Evolutionary conservation across 2,329 filamentous ascomycete species (phyloP).

Genomic region (Tolypocladium tundrense): DNA sequence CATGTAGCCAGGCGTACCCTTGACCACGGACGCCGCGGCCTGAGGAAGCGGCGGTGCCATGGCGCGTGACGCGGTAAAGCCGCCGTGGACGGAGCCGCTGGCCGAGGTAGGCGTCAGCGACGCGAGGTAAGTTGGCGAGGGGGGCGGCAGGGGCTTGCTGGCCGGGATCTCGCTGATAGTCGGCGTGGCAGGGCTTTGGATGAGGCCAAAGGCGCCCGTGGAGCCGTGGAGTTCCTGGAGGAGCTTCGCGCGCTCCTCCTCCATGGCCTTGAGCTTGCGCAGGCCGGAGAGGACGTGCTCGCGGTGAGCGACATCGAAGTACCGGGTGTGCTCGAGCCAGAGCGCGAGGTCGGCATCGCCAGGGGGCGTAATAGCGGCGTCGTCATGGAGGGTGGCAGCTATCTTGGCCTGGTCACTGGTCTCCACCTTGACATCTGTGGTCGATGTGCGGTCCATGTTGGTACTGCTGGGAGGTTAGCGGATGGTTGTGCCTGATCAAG

Average conservation of each 20-base stretch:
- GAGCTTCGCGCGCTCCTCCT: constrained; percentile 10
- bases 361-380: no score
- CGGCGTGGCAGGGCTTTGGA: not conserved
- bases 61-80: not conserved
- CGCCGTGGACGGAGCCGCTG: not conserved
- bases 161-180: no score
- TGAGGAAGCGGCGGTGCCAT: not conserved
- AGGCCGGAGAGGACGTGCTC: constrained; percentile 6
- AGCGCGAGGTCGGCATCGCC: constrained; percentile 8
- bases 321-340: constrained; percentile 16
- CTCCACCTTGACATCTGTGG: not conserved
- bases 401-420: not conserved
- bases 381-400: not conserved
- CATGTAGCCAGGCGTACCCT: not conserved
- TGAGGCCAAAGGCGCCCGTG: not conserved
- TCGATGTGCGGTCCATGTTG: not conserved
- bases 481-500: not conserved
- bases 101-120: not conserved
- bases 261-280: constrained; percentile 8
- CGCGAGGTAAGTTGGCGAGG: not conserved
- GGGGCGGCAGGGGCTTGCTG: not conserved
- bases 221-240: constrained; percentile 7
- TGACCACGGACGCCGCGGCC: not conserved
- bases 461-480: not conserved
- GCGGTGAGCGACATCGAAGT: constrained; percentile 10